These are phyloP conservation scores for Quercus robur DNA, from an alignment of 306 rosid genomes.

Conservation along the genomic window DNA sequence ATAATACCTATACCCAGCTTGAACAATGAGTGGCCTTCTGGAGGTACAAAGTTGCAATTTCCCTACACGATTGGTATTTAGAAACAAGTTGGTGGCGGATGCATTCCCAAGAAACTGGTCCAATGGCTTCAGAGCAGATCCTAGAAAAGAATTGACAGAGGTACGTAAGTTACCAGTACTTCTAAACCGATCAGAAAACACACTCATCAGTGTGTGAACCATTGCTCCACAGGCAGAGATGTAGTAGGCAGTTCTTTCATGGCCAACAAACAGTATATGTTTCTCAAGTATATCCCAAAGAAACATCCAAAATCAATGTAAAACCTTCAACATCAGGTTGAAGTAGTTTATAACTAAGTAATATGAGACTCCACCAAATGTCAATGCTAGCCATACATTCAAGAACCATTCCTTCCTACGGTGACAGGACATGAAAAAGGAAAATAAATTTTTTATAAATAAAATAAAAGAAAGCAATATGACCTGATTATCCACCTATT, in stretches of 20 bases:
- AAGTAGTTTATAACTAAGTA: neutral
- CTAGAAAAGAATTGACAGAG: slow-evolving; percentile 26
- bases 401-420: neutral
- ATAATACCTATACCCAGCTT: slow-evolving; percentile 73
- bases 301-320: neutral
- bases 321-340: neutral
- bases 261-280: neutral
- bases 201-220: neutral
- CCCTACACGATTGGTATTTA: slow-evolving; percentile 27
- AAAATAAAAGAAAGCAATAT: neutral
- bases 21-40: slow-evolving; percentile 55
- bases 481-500: neutral
- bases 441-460: neutral
- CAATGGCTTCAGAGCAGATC: slow-evolving; percentile 34
- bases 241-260: neutral
- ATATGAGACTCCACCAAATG: neutral
- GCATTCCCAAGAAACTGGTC: slow-evolving; percentile 35
- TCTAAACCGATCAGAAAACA: neutral
- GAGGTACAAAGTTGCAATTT: slow-evolving; percentile 35
- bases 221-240: neutral
- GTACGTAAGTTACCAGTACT: neutral
- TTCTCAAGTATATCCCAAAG: neutral
- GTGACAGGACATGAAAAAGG: neutral
- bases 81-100: slow-evolving; percentile 35
- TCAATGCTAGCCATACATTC: neutral